These are phyloP conservation scores for Fonsecaea pedrosoi DNA, from an alignment of 2,329 filamentous ascomycete genomes.

Conservation along the genomic window DNA sequence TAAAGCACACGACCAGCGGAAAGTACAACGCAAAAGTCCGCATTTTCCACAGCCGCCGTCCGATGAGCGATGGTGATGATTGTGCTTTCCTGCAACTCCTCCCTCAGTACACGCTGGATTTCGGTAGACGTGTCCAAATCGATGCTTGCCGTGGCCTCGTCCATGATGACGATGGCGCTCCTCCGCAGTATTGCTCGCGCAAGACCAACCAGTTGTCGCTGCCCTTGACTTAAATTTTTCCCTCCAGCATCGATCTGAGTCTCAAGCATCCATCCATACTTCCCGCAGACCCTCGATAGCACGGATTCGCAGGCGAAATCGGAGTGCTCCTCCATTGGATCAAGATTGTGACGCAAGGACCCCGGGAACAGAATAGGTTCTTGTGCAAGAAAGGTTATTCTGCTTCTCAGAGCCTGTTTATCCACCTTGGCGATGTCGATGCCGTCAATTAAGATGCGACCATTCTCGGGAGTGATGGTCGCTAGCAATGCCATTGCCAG, in stretches of 20 bases:
- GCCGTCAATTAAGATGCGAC: constrained; percentile 65
- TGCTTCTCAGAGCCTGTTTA: constrained; percentile 64
- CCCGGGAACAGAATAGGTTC: constrained; percentile 71
- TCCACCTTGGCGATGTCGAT: constrained; percentile 66
- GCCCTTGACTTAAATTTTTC: constrained; percentile 68
- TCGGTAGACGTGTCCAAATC: constrained; percentile 66
- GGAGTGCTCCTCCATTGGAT: constrained; percentile 64
- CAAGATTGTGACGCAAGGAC: constrained; percentile 66
- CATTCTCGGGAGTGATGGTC: constrained; percentile 60
- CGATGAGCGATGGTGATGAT: constrained; percentile 72
- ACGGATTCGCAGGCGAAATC: constrained; percentile 62
- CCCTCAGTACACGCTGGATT: constrained; percentile 62
- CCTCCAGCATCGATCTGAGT: constrained; percentile 67
- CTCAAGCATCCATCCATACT: constrained; percentile 63
- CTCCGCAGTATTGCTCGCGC: constrained; percentile 67
- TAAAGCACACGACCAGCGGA: constrained; percentile 28
- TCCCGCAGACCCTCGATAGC: constrained; percentile 60
- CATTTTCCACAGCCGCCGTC: constrained; percentile 61
- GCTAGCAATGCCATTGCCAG: constrained; percentile 68
- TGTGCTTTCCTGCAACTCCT: constrained; percentile 63
- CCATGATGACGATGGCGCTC: constrained; percentile 68
- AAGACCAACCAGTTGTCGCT: constrained; percentile 69
- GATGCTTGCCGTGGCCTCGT: constrained; percentile 71
- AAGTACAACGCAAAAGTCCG: constrained; percentile 31
- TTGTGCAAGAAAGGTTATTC: constrained; percentile 72